Conservation (phyloP, 2,329 filamentous ascomycete species). For the Penicillium digitatum region DNA sequence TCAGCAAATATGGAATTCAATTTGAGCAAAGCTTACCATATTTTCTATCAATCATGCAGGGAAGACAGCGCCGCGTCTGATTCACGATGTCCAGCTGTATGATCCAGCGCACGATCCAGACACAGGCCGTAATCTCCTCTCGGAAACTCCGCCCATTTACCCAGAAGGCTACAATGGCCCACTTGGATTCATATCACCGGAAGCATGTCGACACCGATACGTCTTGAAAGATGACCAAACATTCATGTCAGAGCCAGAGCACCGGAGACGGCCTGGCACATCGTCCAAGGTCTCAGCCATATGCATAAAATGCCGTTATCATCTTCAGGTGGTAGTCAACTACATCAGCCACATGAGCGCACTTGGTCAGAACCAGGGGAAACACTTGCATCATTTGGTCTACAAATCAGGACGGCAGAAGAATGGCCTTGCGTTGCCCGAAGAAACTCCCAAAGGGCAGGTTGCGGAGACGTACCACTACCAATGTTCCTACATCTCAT, state of each 20-base stretch:
- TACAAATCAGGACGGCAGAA: constrained; percentile 38
- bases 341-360: constrained; percentile 43
- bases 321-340: constrained; percentile 57
- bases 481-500: constrained; percentile 57
- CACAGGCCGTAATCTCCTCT: constrained; percentile 54
- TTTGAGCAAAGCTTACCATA: constrained; percentile 2
- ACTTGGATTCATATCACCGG: constrained; percentile 35
- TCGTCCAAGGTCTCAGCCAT: constrained; percentile 57
- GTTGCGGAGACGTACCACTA: constrained; percentile 49
- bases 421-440: constrained; percentile 17
- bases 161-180: constrained; percentile 33
- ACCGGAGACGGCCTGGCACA: constrained; percentile 41
- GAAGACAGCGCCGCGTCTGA: constrained; percentile 50
- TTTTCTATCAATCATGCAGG: constrained; percentile 32
- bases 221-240: constrained; percentile 56
- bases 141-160: constrained; percentile 55
- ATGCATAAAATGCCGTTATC: constrained; percentile 59
- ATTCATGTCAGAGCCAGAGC: constrained; percentile 42
- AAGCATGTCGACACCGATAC: constrained; percentile 59
- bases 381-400: constrained; percentile 61
- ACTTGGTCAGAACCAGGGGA: constrained; percentile 47
- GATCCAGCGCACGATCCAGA: constrained; percentile 42
- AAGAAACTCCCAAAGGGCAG: constrained; percentile 33
- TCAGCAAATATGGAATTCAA: neutral
- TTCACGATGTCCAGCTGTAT: constrained; percentile 46